Base-by-base conservation (phyloP, 352 stramenopile species). In the Nothophytophthora sp. region DNA sequence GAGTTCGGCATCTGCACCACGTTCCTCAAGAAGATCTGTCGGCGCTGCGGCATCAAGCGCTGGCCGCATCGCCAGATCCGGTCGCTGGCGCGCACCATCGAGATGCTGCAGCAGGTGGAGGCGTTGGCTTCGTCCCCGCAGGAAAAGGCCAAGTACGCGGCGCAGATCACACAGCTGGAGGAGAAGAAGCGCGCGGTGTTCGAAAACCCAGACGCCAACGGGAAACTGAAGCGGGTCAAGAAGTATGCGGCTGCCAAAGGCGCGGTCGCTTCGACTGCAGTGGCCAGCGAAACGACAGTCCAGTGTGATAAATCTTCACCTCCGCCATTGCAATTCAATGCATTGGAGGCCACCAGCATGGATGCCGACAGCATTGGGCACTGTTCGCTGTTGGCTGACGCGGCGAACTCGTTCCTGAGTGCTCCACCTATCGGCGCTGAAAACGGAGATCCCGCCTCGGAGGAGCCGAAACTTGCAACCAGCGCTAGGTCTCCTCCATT, bases 1-100 rank as follows among this genome's bases (percentile, higher is more conserved):
- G 70, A 87, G 35, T 81, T 90, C 44, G 73, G 80, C 35, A 86
- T 88, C 32, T 88, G 77, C 60, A 88, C 69, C n/a, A 88, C 80
- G 4, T 86, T 88, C 30, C 57, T 90, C 20, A 90, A 90, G 64
- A 87, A 87, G 43, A 87, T 87, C 23, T 90, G 79, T 35, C 76
- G 79, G 0, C 73, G 73, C 7, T 76, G 59, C 47, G 77, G 74
- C 32, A 83, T 89, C 52, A 83, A 83, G 50, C 66, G 77, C 15
- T 86, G 77, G 74, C 77, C 77, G 23, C 77, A 89, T 42, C 72
- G 77, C 19, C 77, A 89, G 47, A 84, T 88, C 41, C 72, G 75
- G 1, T 90, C 80, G 30, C 51, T 90, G n/a, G 71, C 64, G 27
- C 68, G 80, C 16, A 88, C 80, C 23, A 83, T 88, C 29, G 59